Evolutionary conservation across 148 eudicot genomes (phyloP), one percentile per base, ranked within the genome.

Genomic region (Silene conica): DNA sequence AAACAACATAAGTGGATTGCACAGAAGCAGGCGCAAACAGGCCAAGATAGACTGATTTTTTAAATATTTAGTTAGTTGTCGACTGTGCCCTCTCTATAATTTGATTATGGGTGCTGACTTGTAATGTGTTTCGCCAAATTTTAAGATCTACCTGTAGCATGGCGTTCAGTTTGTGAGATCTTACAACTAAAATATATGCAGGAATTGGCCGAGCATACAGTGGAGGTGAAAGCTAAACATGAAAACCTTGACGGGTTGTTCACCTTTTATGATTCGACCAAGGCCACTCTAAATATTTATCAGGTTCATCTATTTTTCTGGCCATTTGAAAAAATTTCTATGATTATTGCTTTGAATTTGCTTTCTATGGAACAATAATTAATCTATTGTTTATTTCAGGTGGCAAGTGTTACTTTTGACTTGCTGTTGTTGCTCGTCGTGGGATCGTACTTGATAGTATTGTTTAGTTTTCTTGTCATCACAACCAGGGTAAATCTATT

Each of bases 321-420:
- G 41, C 34, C 28, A 64, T 12, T 20, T 8, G 46, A 50, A 45
- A 38, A 19, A 25, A 65, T 25, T 50, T 69, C 21, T 69, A 1
- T 20, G 18, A 45, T 1, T 48, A 28, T 18, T 16, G 7, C n/a
- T 22, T 67, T 50, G 26, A 7, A 72, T 23, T 23, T 23, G 26
- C 5, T 62, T 52, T 63, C 13, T 18, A 10, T 15, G 52, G 15
- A 16, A 6, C 11, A 0, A 13, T 50, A 50, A 50, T 50, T 62
- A 19, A 71, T 41, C 66, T 26, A 66, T 72, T 76, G 74, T 41
- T 43, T 1, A 3, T 80, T 85, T 74, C 95, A 96, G 99, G 99
- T 92, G 59, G 96, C 99, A 20, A 96, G 97, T 63, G 94, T 96
- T 69, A 90, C 99, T 38, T 92, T 92, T 62, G 99, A 92, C 84